These are phyloP conservation scores for Betula pendula DNA, from an alignment of 306 rosid species.

Conservation along the genomic window DNA sequence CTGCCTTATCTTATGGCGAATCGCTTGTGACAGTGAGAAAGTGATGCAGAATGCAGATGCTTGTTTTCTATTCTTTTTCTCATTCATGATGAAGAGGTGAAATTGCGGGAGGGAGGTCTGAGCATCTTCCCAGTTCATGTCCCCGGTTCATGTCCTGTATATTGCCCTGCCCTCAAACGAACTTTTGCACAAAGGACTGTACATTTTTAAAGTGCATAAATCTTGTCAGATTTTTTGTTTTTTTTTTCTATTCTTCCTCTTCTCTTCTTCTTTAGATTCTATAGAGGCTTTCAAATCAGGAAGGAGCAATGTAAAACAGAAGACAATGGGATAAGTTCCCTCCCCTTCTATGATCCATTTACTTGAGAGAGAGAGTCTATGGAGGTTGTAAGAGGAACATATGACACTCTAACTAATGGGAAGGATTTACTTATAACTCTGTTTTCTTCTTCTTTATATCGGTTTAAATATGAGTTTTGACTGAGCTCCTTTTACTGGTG, in stretches of 20 bases:
- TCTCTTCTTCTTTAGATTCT: background rate
- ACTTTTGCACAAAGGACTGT: constrained; percentile 1
- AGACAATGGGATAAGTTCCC: background rate
- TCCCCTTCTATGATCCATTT: background rate
- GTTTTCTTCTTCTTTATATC: background rate
- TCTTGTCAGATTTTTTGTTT: background rate
- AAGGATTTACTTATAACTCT: too few relatives aligned
- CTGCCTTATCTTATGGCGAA: constrained; percentile 56
- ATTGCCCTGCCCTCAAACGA: background rate
- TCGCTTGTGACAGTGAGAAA: constrained; percentile 21
- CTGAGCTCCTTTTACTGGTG: too few relatives aligned
- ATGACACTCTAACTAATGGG: too few relatives aligned
- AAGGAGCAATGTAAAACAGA: background rate
- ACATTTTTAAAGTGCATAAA: background rate
- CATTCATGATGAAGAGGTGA: background rate
- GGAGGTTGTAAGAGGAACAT: background rate
- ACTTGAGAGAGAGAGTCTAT: background rate
- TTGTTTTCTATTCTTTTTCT: constrained; percentile 4
- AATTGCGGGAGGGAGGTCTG: background rate
- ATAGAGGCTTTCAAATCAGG: background rate
- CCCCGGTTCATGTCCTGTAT: background rate
- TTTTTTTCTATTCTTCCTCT: background rate
- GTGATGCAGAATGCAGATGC: background rate
- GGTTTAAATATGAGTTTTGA: background rate
- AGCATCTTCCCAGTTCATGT: background rate